phyloP scores from a whole-genome alignment of 31 red algal genomes.

The Bonnemaisonia californica region DNA sequence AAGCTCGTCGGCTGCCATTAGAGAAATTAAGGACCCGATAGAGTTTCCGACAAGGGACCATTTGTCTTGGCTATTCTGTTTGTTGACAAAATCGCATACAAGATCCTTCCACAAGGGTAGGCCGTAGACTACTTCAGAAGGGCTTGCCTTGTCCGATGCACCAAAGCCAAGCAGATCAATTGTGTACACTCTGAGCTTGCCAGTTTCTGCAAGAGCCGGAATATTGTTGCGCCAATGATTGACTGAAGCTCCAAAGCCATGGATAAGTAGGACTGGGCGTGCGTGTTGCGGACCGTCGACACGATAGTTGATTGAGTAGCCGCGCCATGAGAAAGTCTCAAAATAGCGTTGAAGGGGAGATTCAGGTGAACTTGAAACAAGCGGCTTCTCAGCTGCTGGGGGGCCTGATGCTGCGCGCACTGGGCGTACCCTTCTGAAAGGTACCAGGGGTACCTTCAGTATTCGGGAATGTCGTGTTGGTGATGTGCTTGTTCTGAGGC shows the following conservation, averaged over 20 bases:
- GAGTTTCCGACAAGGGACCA: conserved; percentile 92
- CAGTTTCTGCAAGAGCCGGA: conserved; percentile 69
- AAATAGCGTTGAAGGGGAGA: conserved; percentile 40
- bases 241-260: conserved; percentile 94
- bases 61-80: conserved; percentile 42
- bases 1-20: conserved; percentile 70
- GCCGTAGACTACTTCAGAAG: conserved; percentile 53
- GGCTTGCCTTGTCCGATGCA: conserved; percentile 74
- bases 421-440: too few species aligned
- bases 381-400: too few species aligned
- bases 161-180: conserved; percentile 97
- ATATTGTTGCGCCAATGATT: conserved; percentile 93
- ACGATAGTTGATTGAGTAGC: conserved; percentile 74
- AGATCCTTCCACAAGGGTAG: conserved; percentile 80
- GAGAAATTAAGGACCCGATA: conserved; percentile 81
- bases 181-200: conserved; percentile 71
- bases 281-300: conserved; percentile 39
- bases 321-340: conserved; percentile 74
- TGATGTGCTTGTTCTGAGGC: too few species aligned
- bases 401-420: too few species aligned
- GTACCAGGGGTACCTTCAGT: too few species aligned
- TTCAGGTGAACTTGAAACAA: too few species aligned
- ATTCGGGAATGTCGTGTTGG: too few species aligned
- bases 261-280: conserved; percentile 80
- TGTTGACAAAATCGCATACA: conserved; percentile 66